Evolutionary conservation across 2,329 filamentous ascomycete species (phyloP), one percentile per base, ranked within the genome.

Genomic region (Diaporthe humulicola): DNA sequence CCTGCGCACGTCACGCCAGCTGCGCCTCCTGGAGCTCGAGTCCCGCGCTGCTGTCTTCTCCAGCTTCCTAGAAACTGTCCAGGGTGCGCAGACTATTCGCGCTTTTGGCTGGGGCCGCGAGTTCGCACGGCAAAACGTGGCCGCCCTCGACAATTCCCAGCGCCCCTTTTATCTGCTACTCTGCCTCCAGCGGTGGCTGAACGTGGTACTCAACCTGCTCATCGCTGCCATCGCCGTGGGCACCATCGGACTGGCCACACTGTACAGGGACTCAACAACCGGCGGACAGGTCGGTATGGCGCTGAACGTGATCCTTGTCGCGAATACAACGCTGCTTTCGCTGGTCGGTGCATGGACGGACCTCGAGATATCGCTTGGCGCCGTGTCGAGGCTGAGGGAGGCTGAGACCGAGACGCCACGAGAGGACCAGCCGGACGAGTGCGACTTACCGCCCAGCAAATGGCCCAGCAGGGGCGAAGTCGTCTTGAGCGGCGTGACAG

Each of bases 21-120:
- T 92, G 3, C 87, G 89, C 50, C 84, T 88, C 17, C 79, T 91
- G 38, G 90, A 91, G 66, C 82, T 91, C 0, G 88, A 91, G 76
- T 85, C 88, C 0, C 87, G 87, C 64, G 84, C 89, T 0, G 86
- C 85, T 0, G 81, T 91, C 0, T 87, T 80, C 56, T 82, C 82
- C 0, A 82, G 78, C 58, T 83, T 87, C 25, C 73, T 87, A 5
- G 85, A 88, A 76, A 83, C 85, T 0, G 81, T 82, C 78, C 80
- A 83, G 72, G 83, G 88, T 17, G 77, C 88, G 1, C 80, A 82
- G 1, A 89, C 87, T 2, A 82, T 89, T 19, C 83, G 87, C 17
- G 84, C 87, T 3, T 89, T 89, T 76, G 84, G 84, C 7, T 88
- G 87, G 85, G 79, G 83, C 48, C 77, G 79, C 8, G 79, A 79